A percentile compares a stretch with the other conserved stretches of the same genome.
phyloP scores from a whole-genome alignment of 106 monocot species.

The Allium sativum region DNA sequence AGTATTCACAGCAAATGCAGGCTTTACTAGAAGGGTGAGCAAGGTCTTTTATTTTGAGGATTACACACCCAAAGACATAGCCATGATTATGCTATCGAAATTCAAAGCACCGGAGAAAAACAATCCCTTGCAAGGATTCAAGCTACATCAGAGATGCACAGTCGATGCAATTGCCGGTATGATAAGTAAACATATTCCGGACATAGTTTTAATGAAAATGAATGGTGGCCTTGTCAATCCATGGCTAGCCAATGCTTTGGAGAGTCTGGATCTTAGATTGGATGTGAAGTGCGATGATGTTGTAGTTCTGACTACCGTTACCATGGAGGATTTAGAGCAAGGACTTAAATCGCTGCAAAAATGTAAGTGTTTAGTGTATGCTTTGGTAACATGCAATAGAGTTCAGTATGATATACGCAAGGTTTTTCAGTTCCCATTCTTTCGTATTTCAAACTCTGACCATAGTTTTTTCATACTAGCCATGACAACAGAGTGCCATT shows the following conservation, averaged over 20 bases:
- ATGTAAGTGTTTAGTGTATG: too few relatives aligned
- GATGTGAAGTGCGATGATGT: constrained; percentile 59
- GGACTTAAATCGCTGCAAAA: constrained; percentile 18
- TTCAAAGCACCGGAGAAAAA: neutral
- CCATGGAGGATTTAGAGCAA: constrained; percentile 65
- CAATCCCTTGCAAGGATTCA: neutral
- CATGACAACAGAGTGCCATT: too few relatives aligned
- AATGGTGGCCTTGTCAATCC: constrained; percentile 84
- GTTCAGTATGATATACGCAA: too few relatives aligned
- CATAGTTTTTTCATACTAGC: too few relatives aligned
- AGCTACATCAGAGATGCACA: constrained; percentile 3
- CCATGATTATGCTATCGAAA: constrained; percentile 2
- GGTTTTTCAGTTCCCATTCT: too few relatives aligned
- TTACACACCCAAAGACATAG: neutral
- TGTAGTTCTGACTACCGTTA: constrained; percentile 58
- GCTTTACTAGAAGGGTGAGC: neutral
- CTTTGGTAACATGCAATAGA: neutral
- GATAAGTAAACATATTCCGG: neutral
- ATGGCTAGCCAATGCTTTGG: too few relatives aligned
- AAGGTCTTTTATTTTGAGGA: constrained; percentile 1
- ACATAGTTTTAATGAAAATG: constrained; percentile 30
- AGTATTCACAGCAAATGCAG: neutral
- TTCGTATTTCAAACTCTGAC: too few relatives aligned
- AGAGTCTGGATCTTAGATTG: too few relatives aligned
- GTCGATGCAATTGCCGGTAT: neutral